Conservation (phyloP, 768 basidiomycete genomes). For the Dentipellis sp. region DNA sequence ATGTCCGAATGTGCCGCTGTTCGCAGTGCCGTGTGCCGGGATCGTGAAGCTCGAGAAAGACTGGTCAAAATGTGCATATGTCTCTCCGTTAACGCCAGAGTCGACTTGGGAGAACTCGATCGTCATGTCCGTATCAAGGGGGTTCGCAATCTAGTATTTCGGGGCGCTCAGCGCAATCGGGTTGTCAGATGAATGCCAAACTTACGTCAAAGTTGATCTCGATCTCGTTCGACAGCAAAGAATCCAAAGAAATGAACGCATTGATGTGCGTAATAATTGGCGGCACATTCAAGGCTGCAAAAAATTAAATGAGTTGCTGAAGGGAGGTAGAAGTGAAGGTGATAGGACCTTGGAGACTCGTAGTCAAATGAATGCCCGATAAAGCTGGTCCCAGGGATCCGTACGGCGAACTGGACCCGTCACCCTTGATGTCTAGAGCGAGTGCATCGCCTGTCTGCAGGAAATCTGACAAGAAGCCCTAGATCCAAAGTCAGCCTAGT, state of each 20-base stretch:
- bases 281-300: slow-evolving; percentile 37
- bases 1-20: slow-evolving; percentile 48
- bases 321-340: background rate
- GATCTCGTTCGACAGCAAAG: slow-evolving; percentile 41
- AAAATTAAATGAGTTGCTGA: background rate
- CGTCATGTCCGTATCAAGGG: slow-evolving; percentile 46
- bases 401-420: slow-evolving; percentile 51
- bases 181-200: background rate
- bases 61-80: slow-evolving; percentile 51
- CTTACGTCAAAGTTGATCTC: slow-evolving; percentile 49
- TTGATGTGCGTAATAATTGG: slow-evolving; percentile 49
- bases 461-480: slow-evolving; percentile 52
- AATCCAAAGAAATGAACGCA: slow-evolving; percentile 41
- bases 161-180: no score
- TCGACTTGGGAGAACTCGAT: slow-evolving; percentile 52
- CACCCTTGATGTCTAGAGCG: slow-evolving; percentile 50
- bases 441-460: slow-evolving; percentile 42
- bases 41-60: slow-evolving; percentile 46
- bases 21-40: slow-evolving; percentile 48
- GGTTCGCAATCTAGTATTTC: slow-evolving; percentile 36
- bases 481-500: background rate
- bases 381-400: slow-evolving; percentile 47
- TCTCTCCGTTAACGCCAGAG: slow-evolving; percentile 37
- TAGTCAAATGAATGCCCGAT: slow-evolving; percentile 39
- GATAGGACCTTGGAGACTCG: slow-evolving; percentile 36